Evolutionary conservation across 2,329 filamentous ascomycete genomes (phyloP).

Genomic region (Microdochium trichocladiopsis): DNA sequence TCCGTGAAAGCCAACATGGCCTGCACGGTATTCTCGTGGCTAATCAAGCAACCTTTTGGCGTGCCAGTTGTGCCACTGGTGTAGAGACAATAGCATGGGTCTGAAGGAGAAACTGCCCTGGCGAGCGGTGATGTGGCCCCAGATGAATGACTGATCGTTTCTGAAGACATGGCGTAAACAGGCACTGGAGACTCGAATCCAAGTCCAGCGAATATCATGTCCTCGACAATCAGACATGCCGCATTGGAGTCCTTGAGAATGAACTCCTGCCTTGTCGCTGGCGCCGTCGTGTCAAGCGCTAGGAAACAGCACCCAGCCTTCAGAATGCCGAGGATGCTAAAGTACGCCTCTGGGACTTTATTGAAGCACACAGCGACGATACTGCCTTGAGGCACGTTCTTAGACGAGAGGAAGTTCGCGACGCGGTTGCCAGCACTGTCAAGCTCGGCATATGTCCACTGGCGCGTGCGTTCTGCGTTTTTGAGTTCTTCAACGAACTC

Average conservation of each 20-base stretch:
- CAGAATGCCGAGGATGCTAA: conserved; percentile 72
- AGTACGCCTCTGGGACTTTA: conserved; percentile 79
- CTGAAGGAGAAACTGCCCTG: conserved; percentile 34
- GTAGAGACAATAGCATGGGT: conserved; percentile 77
- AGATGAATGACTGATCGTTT: conserved; percentile 14
- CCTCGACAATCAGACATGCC: conserved; percentile 52
- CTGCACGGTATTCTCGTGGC: conserved; percentile 82
- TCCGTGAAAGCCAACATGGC: conserved; percentile 81
- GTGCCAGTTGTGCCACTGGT: conserved; percentile 83
- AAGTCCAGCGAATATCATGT: conserved; percentile 9
- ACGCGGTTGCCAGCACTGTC: conserved; percentile 65
- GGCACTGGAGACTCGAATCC: conserved; percentile 24
- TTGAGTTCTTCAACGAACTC: conserved; percentile 63
- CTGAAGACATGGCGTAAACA: conserved; percentile 24
- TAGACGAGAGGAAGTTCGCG: conserved; percentile 52
- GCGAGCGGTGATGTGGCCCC: conserved; percentile 13
- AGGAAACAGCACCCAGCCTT: conserved; percentile 79
- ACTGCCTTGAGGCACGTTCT: conserved; percentile 43
- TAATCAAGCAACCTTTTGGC: conserved; percentile 83
- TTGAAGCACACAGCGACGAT: conserved; percentile 75
- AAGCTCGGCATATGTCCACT: conserved; percentile 72
- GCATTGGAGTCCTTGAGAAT: conserved; percentile 70
- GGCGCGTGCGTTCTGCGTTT: conserved; percentile 33
- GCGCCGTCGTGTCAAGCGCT: conserved; percentile 70
- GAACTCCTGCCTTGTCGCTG: conserved; percentile 65